Percentiles rank a stretch among this genome's conserved stretches.
Conservation (phyloP, 371 early-diverging fungal species). For the Apophysomyces ossiformis region DNA sequence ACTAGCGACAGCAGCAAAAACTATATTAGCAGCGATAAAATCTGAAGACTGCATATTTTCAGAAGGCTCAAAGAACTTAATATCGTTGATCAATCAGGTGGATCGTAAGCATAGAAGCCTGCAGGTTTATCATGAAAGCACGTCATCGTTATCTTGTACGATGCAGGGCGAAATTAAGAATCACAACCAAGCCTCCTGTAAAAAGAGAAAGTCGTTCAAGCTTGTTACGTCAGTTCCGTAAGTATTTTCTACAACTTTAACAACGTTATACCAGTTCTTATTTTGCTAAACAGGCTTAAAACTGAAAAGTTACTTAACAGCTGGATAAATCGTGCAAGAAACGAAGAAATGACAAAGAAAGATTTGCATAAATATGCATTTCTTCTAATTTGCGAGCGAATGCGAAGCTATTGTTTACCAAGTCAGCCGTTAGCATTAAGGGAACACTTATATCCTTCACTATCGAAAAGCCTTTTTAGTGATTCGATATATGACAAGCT, state of each 20-base stretch:
- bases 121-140: neutral
- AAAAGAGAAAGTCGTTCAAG: neutral
- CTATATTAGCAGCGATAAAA: neutral
- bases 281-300: neutral
- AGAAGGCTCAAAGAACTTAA: neutral
- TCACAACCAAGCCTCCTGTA: neutral
- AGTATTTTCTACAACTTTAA: neutral
- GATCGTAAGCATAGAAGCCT: neutral
- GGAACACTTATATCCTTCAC: constrained; percentile 1
- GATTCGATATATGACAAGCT: neutral
- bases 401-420: constrained; percentile 5
- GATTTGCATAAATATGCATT: constrained; percentile 23
- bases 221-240: neutral
- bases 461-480: neutral
- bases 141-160: neutral
- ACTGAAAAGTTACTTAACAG: neutral
- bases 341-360: neutral
- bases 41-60: neutral
- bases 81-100: neutral
- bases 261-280: neutral
- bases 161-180: neutral
- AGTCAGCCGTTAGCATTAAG: constrained; percentile 6
- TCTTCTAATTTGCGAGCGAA: constrained; percentile 17
- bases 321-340: neutral
- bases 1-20: neutral